A percentile compares a stretch with the other conserved stretches of the same genome.
phyloP scores from a whole-genome alignment of 768 basidiomycete genomes.

The Trichaptum fuscoviolaceum region DNA sequence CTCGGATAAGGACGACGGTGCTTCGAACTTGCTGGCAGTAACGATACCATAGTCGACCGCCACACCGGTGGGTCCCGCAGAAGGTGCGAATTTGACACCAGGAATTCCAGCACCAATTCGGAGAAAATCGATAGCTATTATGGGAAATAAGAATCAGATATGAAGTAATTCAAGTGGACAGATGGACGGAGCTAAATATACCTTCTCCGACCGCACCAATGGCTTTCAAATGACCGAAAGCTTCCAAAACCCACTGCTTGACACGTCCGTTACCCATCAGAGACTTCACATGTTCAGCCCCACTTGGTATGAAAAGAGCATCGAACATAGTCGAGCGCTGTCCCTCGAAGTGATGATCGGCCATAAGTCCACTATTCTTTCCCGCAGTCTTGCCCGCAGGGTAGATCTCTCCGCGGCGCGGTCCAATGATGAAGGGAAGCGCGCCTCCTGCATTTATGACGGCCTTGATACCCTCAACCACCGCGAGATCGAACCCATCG shows the following conservation, averaged over 20 bases:
- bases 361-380: slow-evolving; percentile 31
- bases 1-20: slow-evolving; percentile 35
- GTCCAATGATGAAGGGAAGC: slow-evolving; percentile 61
- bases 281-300: slow-evolving; percentile 50
- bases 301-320: slow-evolving; percentile 73
- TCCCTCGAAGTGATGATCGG: slow-evolving; percentile 71
- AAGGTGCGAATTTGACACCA: slow-evolving; percentile 35
- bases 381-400: slow-evolving; percentile 25
- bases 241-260: slow-evolving; percentile 80
- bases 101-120: slow-evolving; percentile 41
- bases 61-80: slow-evolving; percentile 32
- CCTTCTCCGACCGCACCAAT: slow-evolving; percentile 75
- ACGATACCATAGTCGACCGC: slow-evolving; percentile 57
- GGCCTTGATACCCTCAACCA: slow-evolving; percentile 54
- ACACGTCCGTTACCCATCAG: slow-evolving; percentile 60
- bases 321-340: slow-evolving; percentile 84
- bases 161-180: too few relatives aligned
- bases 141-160: too few relatives aligned
- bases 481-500: slow-evolving; percentile 65
- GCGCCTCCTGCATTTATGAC: slow-evolving; percentile 49
- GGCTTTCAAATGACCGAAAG: slow-evolving; percentile 81
- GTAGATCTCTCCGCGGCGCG: slow-evolving; percentile 52
- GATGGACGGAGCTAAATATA: slow-evolving; percentile 14
- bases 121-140: slow-evolving; percentile 44
- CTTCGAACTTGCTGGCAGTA: slow-evolving; percentile 48